These are phyloP conservation scores for Paxillus rubicundulus DNA, from an alignment of 768 basidiomycete genomes.

Conservation along the genomic window DNA sequence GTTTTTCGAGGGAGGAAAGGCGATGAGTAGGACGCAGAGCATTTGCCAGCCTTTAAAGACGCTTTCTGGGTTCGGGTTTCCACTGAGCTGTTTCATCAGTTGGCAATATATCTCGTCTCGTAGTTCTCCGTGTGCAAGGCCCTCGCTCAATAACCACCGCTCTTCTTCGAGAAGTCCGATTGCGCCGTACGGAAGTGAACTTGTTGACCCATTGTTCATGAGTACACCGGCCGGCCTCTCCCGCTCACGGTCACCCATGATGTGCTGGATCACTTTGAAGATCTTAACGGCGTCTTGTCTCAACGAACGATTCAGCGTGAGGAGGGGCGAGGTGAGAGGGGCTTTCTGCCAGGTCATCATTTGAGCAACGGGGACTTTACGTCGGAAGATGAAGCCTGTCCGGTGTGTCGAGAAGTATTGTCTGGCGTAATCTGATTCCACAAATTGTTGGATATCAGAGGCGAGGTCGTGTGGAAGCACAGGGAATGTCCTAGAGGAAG, in stretches of 20 bases:
- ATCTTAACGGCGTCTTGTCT: conserved; percentile 77
- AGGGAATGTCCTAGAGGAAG: conserved; percentile 59
- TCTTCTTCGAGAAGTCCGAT: conserved; percentile 73
- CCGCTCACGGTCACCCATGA: conserved; percentile 90
- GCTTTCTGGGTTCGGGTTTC: conserved; percentile 82
- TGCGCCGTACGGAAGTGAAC: conserved; percentile 41
- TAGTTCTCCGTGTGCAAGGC: conserved; percentile 76
- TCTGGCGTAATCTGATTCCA: conserved; percentile 78
- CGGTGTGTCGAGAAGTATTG: conserved; percentile 89
- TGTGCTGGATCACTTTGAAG: conserved; percentile 87
- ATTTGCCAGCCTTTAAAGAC: conserved; percentile 92
- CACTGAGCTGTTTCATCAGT: conserved; percentile 84
- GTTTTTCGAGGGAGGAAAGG: conserved; percentile 92
- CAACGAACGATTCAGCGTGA: conserved; percentile 63
- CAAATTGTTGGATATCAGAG: conserved; percentile 84
- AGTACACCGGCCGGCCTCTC: conserved; percentile 57
- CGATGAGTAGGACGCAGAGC: conserved; percentile 83
- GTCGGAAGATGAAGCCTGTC: conserved; percentile 83
- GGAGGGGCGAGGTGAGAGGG: conserved; percentile 70
- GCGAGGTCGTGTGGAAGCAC: conserved; percentile 77
- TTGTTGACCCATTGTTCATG: conserved; percentile 41
- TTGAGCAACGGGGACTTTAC: conserved; percentile 77
- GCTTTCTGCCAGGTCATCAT: conserved; percentile 92
- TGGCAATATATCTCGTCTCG: conserved; percentile 95
- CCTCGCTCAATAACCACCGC: conserved; percentile 80